A percentile compares a stretch with the other conserved stretches of the same genome.
phyloP scores from a whole-genome alignment of 1,284 basidiomycete genomes.

The Xerocomus nothofagi region DNA sequence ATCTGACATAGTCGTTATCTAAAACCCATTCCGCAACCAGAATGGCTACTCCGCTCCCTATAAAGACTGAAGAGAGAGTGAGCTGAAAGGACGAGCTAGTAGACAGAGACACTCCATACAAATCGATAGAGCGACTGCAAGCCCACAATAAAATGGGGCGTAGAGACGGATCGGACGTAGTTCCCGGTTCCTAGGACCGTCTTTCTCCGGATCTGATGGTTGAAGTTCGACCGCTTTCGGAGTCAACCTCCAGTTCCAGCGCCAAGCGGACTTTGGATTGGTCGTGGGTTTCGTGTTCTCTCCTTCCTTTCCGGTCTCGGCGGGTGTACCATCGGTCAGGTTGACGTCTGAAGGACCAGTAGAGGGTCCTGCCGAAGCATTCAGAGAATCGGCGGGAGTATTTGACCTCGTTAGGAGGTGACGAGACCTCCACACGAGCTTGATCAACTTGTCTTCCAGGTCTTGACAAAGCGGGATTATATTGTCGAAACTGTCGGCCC shows the following conservation, averaged over 20 bases:
- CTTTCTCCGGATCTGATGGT: slow-evolving; percentile 47
- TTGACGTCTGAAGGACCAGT: slow-evolving; percentile 52
- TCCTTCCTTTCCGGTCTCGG: slow-evolving; percentile 35
- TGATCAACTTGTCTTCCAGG: slow-evolving; percentile 78
- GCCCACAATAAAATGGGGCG: slow-evolving; percentile 75
- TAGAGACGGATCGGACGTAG: slow-evolving; percentile 67
- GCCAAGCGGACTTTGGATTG: slow-evolving; percentile 24
- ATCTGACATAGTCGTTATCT: slow-evolving; percentile 63
- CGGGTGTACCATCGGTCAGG: slow-evolving; percentile 43
- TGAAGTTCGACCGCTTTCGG: slow-evolving; percentile 29
- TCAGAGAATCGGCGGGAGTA: slow-evolving; percentile 15
- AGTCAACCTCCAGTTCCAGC: slow-evolving; percentile 33
- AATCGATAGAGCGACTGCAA: slow-evolving; percentile 59
- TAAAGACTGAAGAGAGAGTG: slow-evolving; percentile 48
- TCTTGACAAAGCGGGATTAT: slow-evolving; percentile 71
- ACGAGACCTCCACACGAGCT: slow-evolving; percentile 65
- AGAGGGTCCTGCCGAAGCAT: slow-evolving; percentile 25
- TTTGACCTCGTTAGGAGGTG: slow-evolving; percentile 11
- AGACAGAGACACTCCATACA: slow-evolving; percentile 55
- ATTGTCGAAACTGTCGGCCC: slow-evolving; percentile 72
- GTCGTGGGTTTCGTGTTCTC: slow-evolving; percentile 3
- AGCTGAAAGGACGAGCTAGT: slow-evolving; percentile 21
- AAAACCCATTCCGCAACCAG: slow-evolving; percentile 69
- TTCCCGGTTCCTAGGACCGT: slow-evolving; percentile 34
- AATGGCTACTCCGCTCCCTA: slow-evolving; percentile 53